Base-by-base conservation (phyloP, 2,329 filamentous ascomycete genomes). In the Nannizziopsis barbatae region DNA sequence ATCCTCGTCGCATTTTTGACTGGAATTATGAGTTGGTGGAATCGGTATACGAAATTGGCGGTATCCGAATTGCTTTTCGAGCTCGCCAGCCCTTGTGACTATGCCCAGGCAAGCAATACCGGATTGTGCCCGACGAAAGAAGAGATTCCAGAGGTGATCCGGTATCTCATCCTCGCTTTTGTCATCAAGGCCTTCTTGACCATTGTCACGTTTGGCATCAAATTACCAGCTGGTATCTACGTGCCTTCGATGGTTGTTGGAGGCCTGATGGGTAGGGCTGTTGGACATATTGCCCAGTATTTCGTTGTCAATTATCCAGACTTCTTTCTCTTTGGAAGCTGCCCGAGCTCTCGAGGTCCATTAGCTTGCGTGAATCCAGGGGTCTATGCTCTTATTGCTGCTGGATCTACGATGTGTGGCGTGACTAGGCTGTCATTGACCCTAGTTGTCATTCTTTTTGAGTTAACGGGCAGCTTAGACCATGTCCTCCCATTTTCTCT, bases 211-310 rank as follows among this genome's bases (percentile, higher is more conserved):
- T 96, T 96, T 66, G 90, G 90, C 20, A 89, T 95, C 61, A 96
- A 96, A 74, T 81, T 96, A 0, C 92, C 92, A 8, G 88, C 90
- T 1, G 92, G 92, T 54, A 95, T 98, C 57, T 98, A 98, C 58
- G 89, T 98, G 1, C 92, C 92, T 2, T 95, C 90, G 58, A 98
- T 98, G 92, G 92, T 96, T 22, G 87, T 96, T 14, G 92, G 92
- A 55, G 92, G 92, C 60, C 71, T 98, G 14, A 82, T 95, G 71
- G 90, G 90, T 27, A 81, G 90, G 6, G 81, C 92, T 39, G 78
- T 95, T 10, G 92, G 92, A 1, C 92, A 96, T 63, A 65, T 81
- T 5, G 80, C 89, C 0, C 90, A 96, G 62, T 88, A 84, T 67
- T 66, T 86, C 45, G 87, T 90, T 5, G 73, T 93, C 49, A 76